Percentiles rank a stretch among this genome's conserved stretches.
These are phyloP conservation scores for Monilinia fructigena DNA, from an alignment of 2,329 filamentous ascomycete genomes.

Conservation along the genomic window DNA sequence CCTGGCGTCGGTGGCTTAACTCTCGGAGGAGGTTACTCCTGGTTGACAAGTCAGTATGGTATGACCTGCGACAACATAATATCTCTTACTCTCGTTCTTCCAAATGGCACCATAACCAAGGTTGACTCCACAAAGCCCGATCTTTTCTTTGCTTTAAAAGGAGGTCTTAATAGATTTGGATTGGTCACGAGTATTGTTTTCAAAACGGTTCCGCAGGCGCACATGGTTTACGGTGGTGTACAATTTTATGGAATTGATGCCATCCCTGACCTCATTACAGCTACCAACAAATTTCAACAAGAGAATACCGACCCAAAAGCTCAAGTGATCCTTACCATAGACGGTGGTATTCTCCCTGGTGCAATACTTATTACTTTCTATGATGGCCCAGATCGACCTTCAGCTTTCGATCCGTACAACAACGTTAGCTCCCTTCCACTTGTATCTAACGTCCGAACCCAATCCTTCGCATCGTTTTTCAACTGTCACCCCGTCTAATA, in stretches of 20 bases:
- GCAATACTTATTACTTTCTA: constrained; percentile 36
- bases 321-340: constrained; percentile 37
- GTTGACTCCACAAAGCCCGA: constrained; percentile 39
- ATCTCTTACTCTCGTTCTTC: constrained; percentile 33
- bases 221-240: constrained; percentile 28
- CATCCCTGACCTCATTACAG: constrained; percentile 33
- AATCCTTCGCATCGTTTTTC: constrained; percentile 29
- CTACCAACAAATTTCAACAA: constrained; percentile 34
- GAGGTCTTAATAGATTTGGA: constrained; percentile 32
- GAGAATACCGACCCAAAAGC: constrained; percentile 37
- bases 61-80: constrained; percentile 42
- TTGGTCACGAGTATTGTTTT: constrained; percentile 38
- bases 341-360: constrained; percentile 23
- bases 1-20: constrained; percentile 40
- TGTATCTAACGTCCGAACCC: neutral
- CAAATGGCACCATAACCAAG: constrained; percentile 37
- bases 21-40: constrained; percentile 41
- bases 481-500: constrained; percentile 27
- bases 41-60: constrained; percentile 34
- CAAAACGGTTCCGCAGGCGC: constrained; percentile 41
- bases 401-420: constrained; percentile 32
- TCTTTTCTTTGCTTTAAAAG: constrained; percentile 41
- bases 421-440: constrained; percentile 24
- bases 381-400: constrained; percentile 36
- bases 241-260: constrained; percentile 37